These are phyloP conservation scores for Crataegus laevigata DNA, from an alignment of 306 rosid species.

Conservation along the genomic window DNA sequence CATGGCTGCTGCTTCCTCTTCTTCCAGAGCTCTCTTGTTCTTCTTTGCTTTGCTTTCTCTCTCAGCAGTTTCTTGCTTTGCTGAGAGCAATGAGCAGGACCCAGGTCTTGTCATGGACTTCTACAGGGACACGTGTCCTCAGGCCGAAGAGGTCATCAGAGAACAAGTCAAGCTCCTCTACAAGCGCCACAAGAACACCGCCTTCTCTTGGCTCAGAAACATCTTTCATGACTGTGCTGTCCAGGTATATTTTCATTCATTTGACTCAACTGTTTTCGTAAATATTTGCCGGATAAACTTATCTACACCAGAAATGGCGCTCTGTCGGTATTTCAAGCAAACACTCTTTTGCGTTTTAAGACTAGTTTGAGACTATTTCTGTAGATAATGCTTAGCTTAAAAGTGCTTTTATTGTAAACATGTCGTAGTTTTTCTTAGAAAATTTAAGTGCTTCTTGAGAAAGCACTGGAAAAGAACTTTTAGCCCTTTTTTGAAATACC, in stretches of 20 bases:
- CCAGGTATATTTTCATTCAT: conserved; percentile 32
- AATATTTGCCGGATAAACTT: background rate
- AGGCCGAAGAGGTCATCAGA: conserved; percentile 86
- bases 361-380: no score
- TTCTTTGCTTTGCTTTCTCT: conserved; percentile 41
- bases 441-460: no score
- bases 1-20: conserved; percentile 42
- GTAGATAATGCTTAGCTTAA: no score
- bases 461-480: no score
- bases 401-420: background rate
- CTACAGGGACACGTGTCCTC: conserved; percentile 89
- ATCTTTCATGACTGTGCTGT: conserved; percentile 98
- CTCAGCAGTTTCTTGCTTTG: conserved; percentile 38
- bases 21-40: conserved; percentile 31
- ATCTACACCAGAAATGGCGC: no score
- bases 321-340: background rate
- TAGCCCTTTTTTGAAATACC: no score
- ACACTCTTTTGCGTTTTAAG: background rate
- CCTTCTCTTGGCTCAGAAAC: conserved; percentile 98
- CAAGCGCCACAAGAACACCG: conserved; percentile 99
- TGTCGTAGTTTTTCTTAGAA: no score
- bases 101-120: conserved; percentile 67
- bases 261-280: background rate
- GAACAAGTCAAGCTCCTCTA: conserved; percentile 93
- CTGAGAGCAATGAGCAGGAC: conserved; percentile 22